phyloP scores from a whole-genome alignment of 1,284 basidiomycete genomes.

The Leccinum subrobustum region DNA sequence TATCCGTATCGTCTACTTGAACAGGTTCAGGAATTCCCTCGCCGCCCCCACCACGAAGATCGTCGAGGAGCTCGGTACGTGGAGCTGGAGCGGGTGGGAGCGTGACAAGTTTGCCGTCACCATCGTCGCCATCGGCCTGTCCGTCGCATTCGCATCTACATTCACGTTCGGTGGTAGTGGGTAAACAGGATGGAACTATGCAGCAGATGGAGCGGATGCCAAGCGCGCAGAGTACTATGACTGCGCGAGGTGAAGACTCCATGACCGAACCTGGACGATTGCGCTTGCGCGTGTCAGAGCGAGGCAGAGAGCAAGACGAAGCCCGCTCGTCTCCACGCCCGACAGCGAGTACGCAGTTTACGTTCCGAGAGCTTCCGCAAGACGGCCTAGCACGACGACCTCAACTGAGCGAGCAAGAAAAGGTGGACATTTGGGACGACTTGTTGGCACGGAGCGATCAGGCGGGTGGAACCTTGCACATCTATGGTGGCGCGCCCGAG shows the following conservation, averaged over 20 bases:
- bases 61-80: conserved; percentile 11
- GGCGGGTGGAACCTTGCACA: conserved; percentile 69
- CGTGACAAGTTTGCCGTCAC: conserved; percentile 4
- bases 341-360: conserved; percentile 34
- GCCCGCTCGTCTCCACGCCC: background rate
- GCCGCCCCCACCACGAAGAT: conserved; percentile 29
- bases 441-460: conserved; percentile 58
- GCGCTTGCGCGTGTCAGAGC: background rate
- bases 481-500: conserved; percentile 37
- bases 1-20: conserved; percentile 76
- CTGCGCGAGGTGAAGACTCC: conserved; percentile 16
- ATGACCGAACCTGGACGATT: background rate
- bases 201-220: conserved; percentile 23
- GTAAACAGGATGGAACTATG: conserved; percentile 8
- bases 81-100: conserved; percentile 2
- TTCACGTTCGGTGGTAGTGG: conserved; percentile 6
- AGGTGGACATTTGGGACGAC: conserved; percentile 67
- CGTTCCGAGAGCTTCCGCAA: conserved; percentile 47
- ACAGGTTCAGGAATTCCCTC: conserved; percentile 74
- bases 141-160: background rate
- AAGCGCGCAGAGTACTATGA: conserved; percentile 34
- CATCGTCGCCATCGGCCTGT: background rate
- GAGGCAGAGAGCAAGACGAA: background rate
- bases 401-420: conserved; percentile 60
- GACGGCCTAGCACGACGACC: conserved; percentile 29